Base-by-base conservation (phyloP, 495 filamentous ascomycete genomes). In the Durotheca rogersii region DNA sequence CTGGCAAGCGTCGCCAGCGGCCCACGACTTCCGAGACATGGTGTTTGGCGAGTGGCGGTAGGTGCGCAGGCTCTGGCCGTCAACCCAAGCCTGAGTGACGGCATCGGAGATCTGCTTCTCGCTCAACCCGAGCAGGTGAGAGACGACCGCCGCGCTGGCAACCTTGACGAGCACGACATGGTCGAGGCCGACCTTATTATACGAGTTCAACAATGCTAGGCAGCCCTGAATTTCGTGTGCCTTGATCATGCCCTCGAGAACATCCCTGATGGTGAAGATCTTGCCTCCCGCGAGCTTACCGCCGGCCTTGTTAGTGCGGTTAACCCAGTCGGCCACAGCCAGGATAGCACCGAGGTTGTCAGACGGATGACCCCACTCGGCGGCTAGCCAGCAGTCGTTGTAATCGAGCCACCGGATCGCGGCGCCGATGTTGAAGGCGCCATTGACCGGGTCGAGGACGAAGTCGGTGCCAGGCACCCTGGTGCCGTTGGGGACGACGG, bases 351-450 rank as follows among this genome's bases (percentile, higher is more conserved):
- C 92, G 45, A 97, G 73, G 76, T 97, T 97, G 76, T 97, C 92
- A 2, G 89, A 95, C 35, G 92, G 93, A 65, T 98, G 93, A 35
- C 93, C 93, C 93, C 93, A 98, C 75, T 98, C 93, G 45, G 93
- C 93, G 11, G 93, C 93, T 47, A 98, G 77, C 94, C 93, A 98
- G 81, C 93, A 97, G 79, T 98, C 93, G 67, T 98, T 98, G 82
- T 96, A 98, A 71, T 98, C 93, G 44, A 98, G 82, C 93, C 93
- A 98, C 58, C 93, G 81, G 72, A 98, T 96, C 84, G 93, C 94
- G 54, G 94, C 84, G 49, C 93, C 93, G 50, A 98, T 97, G 79
- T 98, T 97, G 81, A 98, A 98, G 45, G 93, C 93, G 32, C 88
- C 93, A 53, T 90, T 87, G 56, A 98, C 85, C 17, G 93, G 93